These are phyloP conservation scores for Penicillium paxilli DNA, from an alignment of 495 filamentous ascomycete species.

Conservation along the genomic window DNA sequence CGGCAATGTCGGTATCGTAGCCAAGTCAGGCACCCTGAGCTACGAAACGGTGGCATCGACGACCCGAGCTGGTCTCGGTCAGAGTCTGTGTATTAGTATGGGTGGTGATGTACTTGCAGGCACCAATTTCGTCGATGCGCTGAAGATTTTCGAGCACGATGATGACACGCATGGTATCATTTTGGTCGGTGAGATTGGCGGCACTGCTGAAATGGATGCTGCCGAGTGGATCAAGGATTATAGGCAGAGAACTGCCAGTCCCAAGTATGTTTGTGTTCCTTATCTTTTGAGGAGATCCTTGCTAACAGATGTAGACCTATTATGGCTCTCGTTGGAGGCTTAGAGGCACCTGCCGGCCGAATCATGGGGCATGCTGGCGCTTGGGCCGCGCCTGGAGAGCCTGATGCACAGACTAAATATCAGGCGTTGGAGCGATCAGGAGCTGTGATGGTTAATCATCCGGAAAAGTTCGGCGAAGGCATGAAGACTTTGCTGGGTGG, in stretches of 20 bases:
- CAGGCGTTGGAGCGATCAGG: constrained; percentile 67
- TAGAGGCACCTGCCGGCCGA: constrained; percentile 62
- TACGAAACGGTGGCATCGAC: constrained; percentile 88
- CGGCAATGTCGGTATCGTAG: constrained; percentile 77
- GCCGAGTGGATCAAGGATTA: constrained; percentile 80
- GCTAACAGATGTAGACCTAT: constrained; percentile 60
- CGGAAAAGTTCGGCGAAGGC: constrained; percentile 72
- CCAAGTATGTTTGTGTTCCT: constrained; percentile 59
- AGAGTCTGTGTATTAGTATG: constrained; percentile 84
- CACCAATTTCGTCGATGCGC: constrained; percentile 76
- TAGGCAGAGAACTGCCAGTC: constrained; percentile 52
- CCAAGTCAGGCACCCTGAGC: constrained; percentile 85
- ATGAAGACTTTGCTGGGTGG: constrained; percentile 60
- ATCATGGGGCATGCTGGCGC: constrained; percentile 92
- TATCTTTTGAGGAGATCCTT: not conserved
- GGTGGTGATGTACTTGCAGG: constrained; percentile 84
- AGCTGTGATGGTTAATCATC: constrained; percentile 76
- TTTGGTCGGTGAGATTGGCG: constrained; percentile 86
- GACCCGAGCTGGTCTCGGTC: constrained; percentile 77
- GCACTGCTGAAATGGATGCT: constrained; percentile 74
- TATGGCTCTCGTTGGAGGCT: constrained; percentile 73
- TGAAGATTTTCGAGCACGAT: constrained; percentile 73
- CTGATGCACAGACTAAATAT: constrained; percentile 64
- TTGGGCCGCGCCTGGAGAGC: constrained; percentile 67
- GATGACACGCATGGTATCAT: constrained; percentile 79